Evolutionary conservation across 2,329 filamentous ascomycete species (phyloP).

Genomic region (Alternaria burnsii): DNA sequence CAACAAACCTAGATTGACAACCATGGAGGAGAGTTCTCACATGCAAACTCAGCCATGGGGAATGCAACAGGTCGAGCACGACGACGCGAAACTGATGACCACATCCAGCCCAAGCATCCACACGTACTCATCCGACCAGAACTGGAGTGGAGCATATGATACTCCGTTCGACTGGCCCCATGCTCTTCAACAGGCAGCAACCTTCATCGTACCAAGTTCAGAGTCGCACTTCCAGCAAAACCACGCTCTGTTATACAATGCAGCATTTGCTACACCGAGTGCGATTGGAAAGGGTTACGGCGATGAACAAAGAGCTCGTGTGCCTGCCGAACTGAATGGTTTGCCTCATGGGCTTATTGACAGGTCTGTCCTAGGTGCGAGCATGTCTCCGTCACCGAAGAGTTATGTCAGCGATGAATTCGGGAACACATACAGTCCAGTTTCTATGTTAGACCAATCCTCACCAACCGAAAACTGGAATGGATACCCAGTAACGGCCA

Average conservation of each 20-base stretch:
- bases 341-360: conserved; percentile 3
- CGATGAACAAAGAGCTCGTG: conserved; percentile 9
- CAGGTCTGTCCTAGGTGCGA: conserved; percentile 21
- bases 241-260: conserved; percentile 17
- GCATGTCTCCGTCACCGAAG: conserved; percentile 28
- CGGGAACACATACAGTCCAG: conserved; percentile 18
- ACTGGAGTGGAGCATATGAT: conserved; percentile 7
- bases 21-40: conserved; percentile 19
- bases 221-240: conserved; percentile 16
- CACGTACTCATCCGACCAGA: background rate
- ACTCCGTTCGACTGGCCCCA: conserved; percentile 10
- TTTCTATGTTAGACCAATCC: conserved; percentile 6
- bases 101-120: background rate
- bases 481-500: background rate
- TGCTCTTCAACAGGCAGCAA: conserved; percentile 10
- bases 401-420: conserved; percentile 31
- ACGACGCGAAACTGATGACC: background rate
- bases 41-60: conserved; percentile 16
- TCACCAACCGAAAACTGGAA: conserved; percentile 15
- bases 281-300: conserved; percentile 11
- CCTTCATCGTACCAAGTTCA: conserved; percentile 13
- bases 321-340: background rate
- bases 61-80: conserved; percentile 13
- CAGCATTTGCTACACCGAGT: conserved; percentile 7
- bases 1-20: conserved; percentile 4